Conservation (phyloP, 2,329 filamentous ascomycete species). For the Penicillium rolfsii region DNA sequence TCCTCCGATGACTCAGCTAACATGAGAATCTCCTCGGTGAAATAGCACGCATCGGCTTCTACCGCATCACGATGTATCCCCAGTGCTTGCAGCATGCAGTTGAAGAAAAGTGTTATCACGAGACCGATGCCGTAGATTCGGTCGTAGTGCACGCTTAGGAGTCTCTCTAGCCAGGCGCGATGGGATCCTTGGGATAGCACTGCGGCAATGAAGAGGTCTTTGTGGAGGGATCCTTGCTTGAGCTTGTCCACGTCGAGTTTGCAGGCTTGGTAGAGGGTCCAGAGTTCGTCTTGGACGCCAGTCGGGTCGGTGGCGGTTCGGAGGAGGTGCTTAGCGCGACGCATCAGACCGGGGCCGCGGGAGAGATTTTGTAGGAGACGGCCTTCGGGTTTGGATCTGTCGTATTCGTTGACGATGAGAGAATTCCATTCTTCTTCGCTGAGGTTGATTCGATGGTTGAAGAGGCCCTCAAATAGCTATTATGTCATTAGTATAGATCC, state of each 20-base stretch:
- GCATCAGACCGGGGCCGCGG: conserved; percentile 36
- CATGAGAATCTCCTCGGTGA: conserved; percentile 33
- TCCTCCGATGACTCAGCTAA: conserved; percentile 31
- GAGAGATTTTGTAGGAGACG: conserved; percentile 38
- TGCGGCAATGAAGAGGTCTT: conserved; percentile 14
- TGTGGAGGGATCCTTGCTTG: conserved; percentile 19
- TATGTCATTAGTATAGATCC: neutral
- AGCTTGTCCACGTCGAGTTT: conserved; percentile 23
- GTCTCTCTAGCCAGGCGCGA: conserved; percentile 8
- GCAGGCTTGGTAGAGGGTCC: conserved; percentile 29
- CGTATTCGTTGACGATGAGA: conserved; percentile 37
- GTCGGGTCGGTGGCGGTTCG: conserved; percentile 12
- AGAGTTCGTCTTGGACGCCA: conserved; percentile 27
- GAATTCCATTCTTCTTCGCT: conserved; percentile 38
- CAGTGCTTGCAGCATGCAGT: conserved; percentile 38
- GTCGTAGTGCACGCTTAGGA: conserved; percentile 37
- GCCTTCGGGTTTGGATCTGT: conserved; percentile 34
- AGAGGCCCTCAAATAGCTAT: conserved; percentile 43
- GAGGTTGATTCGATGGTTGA: conserved; percentile 40
- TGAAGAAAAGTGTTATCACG: conserved; percentile 36
- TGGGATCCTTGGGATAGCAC: neutral
- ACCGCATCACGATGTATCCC: conserved; percentile 25
- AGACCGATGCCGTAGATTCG: conserved; percentile 41
- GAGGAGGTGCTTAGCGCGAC: conserved; percentile 26
- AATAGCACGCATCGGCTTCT: conserved; percentile 24